These are phyloP conservation scores for Avicennia marina DNA, from an alignment of 257 asterid species.

Conservation along the genomic window DNA sequence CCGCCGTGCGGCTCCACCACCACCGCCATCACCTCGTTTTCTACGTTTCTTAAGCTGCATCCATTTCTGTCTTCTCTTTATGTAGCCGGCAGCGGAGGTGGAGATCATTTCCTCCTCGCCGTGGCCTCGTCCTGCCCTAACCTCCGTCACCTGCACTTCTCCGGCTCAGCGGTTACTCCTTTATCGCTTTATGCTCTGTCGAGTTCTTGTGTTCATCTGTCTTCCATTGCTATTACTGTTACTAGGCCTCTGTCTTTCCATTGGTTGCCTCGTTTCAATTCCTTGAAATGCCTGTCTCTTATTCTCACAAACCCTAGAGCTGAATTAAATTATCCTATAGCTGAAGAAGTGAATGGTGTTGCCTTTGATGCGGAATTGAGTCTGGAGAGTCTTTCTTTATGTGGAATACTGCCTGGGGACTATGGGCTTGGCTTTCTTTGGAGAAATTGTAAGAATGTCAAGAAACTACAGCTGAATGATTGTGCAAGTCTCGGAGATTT, in stretches of 20 bases:
- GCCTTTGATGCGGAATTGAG: too few species aligned
- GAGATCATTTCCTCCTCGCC: constrained; percentile 30
- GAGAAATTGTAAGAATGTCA: constrained; percentile 52
- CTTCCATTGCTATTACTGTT: constrained; percentile 43
- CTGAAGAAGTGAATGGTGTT: too few species aligned
- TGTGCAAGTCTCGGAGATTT: constrained; percentile 69
- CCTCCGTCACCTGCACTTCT: constrained; percentile 43
- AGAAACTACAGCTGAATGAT: constrained; percentile 46
- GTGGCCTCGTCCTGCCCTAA: constrained; percentile 51
- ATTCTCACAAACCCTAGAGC: constrained; percentile 21
- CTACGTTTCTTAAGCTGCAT: constrained; percentile 43
- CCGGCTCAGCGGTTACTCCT: constrained; percentile 34
- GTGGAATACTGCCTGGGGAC: constrained; percentile 48
- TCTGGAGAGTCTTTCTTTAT: constrained; percentile 46
- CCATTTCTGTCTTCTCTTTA: constrained; percentile 52
- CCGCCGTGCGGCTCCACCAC: too few species aligned
- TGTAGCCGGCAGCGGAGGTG: constrained; percentile 17
- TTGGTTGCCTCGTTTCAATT: constrained; percentile 43
- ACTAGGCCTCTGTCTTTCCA: constrained; percentile 42
- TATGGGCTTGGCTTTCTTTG: constrained; percentile 48
- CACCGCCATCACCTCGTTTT: too few species aligned
- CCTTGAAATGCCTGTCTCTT: constrained; percentile 47
- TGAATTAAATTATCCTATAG: constrained; percentile 4
- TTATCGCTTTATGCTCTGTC: constrained; percentile 41
- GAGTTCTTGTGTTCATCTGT: constrained; percentile 39